A percentile compares a stretch with the other conserved stretches of the same genome.
These are phyloP conservation scores for Lactarius trivialis DNA, from an alignment of 768 basidiomycete species.

Conservation along the genomic window DNA sequence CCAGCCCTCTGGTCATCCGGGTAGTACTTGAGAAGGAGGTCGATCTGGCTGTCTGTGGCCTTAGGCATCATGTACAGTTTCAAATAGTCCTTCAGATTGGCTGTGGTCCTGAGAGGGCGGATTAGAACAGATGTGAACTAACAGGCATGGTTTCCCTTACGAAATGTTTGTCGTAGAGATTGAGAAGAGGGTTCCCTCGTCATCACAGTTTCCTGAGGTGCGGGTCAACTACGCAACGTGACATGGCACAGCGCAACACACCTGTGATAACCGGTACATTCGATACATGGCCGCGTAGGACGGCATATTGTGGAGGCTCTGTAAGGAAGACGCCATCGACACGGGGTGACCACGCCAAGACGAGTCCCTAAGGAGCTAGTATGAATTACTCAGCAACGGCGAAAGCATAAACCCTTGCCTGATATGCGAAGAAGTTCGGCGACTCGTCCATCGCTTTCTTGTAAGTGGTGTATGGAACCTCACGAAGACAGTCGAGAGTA, in stretches of 20 bases:
- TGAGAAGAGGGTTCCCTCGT: conserved; percentile 48
- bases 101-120: not conserved
- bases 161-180: conserved; percentile 27
- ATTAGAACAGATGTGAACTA: not conserved
- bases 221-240: not conserved
- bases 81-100: conserved; percentile 4
- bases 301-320: conserved; percentile 23
- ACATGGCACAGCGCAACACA: not conserved
- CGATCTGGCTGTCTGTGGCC: conserved; percentile 21
- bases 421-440: conserved; percentile 31
- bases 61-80: conserved; percentile 25
- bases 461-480: conserved; percentile 30
- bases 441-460: conserved; percentile 31
- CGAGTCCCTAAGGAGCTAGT: conserved; percentile 21
- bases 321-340: conserved; percentile 27
- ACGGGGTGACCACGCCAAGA: conserved; percentile 25
- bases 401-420: conserved; percentile 24
- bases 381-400: not conserved
- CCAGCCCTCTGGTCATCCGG: conserved; percentile 17
- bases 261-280: conserved; percentile 25
- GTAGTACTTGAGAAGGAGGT: conserved; percentile 24
- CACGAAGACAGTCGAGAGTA: conserved; percentile 40
- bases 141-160: conserved; percentile 21
- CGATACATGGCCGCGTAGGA: conserved; percentile 23
- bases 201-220: conserved; percentile 43